These are phyloP conservation scores for Lepidium sativum DNA, from an alignment of 345 rosid genomes.

Conservation along the genomic window DNA sequence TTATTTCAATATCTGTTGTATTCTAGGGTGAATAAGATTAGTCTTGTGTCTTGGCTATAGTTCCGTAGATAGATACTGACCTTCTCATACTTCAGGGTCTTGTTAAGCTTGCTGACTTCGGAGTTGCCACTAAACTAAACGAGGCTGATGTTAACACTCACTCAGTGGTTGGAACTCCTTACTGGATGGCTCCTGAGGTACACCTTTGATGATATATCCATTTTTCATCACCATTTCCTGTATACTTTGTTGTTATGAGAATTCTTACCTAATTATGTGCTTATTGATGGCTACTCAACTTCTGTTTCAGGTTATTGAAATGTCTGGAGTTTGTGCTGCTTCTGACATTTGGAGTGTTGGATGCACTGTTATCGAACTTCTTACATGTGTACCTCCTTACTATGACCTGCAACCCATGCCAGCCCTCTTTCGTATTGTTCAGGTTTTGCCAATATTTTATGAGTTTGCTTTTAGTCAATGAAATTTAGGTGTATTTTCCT, in stretches of 20 bases:
- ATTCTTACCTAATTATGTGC: background rate
- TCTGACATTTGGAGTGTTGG: conserved; percentile 99
- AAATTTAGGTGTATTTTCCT: background rate
- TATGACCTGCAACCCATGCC: conserved; percentile 98
- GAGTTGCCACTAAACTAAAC: conserved; percentile 96
- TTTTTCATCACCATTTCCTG: background rate
- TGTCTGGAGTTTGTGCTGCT: conserved; percentile 99
- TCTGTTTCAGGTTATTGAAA: conserved; percentile 84
- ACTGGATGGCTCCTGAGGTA: conserved; percentile 99
- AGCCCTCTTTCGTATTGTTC: conserved; percentile 96
- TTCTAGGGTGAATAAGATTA: background rate
- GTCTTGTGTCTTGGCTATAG: background rate
- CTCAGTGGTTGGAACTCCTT: conserved; percentile 97
- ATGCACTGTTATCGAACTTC: conserved; percentile 96
- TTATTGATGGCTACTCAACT: background rate
- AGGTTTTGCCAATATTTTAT: conserved; percentile 42
- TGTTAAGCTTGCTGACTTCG: conserved; percentile 99
- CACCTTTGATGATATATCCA: background rate
- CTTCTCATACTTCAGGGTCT: conserved; percentile 54
- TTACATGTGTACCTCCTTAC: conserved; percentile 96
- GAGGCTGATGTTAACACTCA: conserved; percentile 98
- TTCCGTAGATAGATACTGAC: conserved; percentile 6
- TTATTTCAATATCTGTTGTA: conserved; percentile 15
- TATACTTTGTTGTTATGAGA: background rate
- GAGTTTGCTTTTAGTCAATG: background rate